Percentiles rank a stretch among this genome's conserved stretches.
These are phyloP conservation scores for Senna siamea DNA, from an alignment of 306 rosid genomes.

Conservation along the genomic window DNA sequence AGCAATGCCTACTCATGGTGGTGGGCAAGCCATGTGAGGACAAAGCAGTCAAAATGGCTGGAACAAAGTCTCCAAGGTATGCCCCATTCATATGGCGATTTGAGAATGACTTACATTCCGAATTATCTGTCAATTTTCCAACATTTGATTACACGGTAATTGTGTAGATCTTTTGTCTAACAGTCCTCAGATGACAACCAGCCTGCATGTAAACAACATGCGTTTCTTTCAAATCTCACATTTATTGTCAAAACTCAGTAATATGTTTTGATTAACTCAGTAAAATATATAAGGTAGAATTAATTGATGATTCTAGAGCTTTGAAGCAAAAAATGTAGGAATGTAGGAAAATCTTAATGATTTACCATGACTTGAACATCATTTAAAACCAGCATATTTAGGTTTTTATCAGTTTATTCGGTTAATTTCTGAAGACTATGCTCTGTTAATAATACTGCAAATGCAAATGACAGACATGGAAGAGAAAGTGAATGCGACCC, in stretches of 20 bases:
- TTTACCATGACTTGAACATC: conserved; percentile 19
- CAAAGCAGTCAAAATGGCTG: conserved; percentile 99
- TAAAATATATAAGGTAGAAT: not conserved
- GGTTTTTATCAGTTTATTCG: conserved; percentile 16
- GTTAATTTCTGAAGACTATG: conserved; percentile 8
- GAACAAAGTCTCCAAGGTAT: conserved; percentile 90
- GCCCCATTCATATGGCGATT: not conserved
- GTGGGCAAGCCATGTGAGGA: conserved; percentile 99
- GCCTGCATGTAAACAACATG: too few relatives aligned
- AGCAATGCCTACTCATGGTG: conserved; percentile 96
- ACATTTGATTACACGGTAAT: not conserved
- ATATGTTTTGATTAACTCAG: not conserved
- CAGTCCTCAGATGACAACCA: not conserved
- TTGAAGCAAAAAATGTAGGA: conserved; percentile 9
- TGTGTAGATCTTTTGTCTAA: conserved; percentile 8
- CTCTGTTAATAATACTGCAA: conserved; percentile 12
- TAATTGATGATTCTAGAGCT: not conserved
- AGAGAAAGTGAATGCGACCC: conserved; percentile 63
- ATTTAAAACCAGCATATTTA: conserved; percentile 11
- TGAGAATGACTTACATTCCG: conserved; percentile 23
- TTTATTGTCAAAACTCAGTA: not conserved
- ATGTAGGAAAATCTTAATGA: conserved; percentile 4
- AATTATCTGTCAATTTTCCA: conserved; percentile 12
- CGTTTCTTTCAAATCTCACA: too few relatives aligned
- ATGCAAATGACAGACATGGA: conserved; percentile 75